These are phyloP conservation scores for Gliomastix tumulicola DNA, from an alignment of 2,329 filamentous ascomycete genomes.

Conservation along the genomic window DNA sequence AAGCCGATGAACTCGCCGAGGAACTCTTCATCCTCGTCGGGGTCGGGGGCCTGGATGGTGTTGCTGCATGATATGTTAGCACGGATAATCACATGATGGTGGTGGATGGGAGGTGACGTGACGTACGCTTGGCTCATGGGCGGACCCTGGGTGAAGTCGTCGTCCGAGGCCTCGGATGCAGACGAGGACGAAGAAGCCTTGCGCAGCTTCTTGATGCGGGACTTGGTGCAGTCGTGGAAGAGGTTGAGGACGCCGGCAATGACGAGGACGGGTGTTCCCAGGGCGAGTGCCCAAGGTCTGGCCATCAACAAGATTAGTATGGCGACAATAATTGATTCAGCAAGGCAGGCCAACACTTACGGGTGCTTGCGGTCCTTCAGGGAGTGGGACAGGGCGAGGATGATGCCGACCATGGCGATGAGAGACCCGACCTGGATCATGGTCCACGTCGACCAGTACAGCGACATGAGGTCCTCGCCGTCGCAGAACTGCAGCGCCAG, in stretches of 20 bases:
- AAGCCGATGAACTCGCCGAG: constrained; percentile 33
- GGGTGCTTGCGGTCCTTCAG: constrained; percentile 43
- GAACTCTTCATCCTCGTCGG: constrained; percentile 21
- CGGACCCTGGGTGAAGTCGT: constrained; percentile 17
- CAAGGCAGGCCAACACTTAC: constrained; percentile 19
- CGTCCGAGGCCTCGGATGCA: constrained; percentile 6
- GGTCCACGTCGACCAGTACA: constrained; percentile 57
- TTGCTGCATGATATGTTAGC: too few relatives aligned
- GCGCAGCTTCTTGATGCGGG: constrained; percentile 23
- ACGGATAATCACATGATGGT: constrained; percentile 1
- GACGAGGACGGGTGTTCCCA: constrained; percentile 54
- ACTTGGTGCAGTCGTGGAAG: constrained; percentile 30
- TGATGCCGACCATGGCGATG: constrained; percentile 51
- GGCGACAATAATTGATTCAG: constrained; percentile 2
- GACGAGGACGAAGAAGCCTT: constrained; percentile 7
- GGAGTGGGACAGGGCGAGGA: constrained; percentile 43
- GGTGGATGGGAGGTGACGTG: too few relatives aligned
- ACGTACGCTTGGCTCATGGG: constrained; percentile 37
- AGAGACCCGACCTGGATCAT: constrained; percentile 51
- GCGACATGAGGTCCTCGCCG: constrained; percentile 50
- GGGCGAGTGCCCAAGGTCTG: constrained; percentile 49
- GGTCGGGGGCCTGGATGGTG: constrained; percentile 25
- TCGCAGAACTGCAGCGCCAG: constrained; percentile 52
- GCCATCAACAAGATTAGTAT: not conserved
- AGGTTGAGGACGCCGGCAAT: constrained; percentile 47